Evolutionary conservation across 2,329 filamentous ascomycete genomes (phyloP).

Genomic region (Rhexocercosporidium sp.): DNA sequence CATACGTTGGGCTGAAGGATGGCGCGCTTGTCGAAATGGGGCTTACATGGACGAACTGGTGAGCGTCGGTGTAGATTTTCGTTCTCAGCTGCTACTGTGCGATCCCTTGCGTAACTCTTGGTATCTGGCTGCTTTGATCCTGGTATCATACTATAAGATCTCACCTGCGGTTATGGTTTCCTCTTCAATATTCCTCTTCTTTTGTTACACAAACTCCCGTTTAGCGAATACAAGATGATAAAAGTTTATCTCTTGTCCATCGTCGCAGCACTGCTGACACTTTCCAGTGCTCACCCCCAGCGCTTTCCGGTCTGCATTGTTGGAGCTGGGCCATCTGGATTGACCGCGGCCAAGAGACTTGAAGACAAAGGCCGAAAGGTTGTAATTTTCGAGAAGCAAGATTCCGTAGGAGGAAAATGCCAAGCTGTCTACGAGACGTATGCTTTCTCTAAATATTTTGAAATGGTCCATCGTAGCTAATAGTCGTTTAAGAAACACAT

Average conservation of each 20-base stretch:
- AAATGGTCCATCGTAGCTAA: not conserved
- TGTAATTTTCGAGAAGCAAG: conserved; percentile 17
- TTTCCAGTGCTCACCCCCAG: not conserved
- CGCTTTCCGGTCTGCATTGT: conserved; percentile 16
- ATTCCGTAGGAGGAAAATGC: conserved; percentile 15
- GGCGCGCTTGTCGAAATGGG: not conserved
- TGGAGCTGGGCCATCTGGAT: conserved; percentile 17
- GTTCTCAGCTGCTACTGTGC: conserved; percentile 1
- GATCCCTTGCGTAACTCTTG: not conserved
- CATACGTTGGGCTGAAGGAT: not conserved
- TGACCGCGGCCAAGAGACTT: conserved; percentile 15
- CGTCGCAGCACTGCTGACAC: not conserved
- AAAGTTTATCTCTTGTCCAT: not conserved
- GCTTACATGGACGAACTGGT: not conserved
- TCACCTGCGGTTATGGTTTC: not conserved
- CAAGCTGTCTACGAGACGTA: conserved; percentile 16
- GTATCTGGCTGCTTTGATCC: not conserved
- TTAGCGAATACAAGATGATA: not conserved
- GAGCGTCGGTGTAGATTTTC: not conserved
- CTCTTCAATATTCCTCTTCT: not conserved
- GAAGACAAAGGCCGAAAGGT: conserved; percentile 9
- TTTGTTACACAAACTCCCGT: not conserved
- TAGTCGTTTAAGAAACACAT: not conserved
- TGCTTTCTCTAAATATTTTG: not conserved
- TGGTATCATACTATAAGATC: not conserved